phyloP scores from a whole-genome alignment of 345 rosid species.

The Lumnitzera littorea region DNA sequence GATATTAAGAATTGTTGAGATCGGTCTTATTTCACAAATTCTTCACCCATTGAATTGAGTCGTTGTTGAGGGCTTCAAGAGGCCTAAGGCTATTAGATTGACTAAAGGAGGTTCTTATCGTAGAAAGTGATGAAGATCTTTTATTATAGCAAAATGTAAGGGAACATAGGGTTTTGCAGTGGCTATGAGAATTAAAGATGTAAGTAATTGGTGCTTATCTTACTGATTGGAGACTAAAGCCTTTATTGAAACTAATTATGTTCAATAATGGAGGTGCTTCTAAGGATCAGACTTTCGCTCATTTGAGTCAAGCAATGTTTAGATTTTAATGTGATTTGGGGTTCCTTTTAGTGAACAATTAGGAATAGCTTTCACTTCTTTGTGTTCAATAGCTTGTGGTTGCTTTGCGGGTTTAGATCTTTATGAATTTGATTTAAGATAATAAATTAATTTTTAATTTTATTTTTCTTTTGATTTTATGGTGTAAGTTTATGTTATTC shows the following conservation, averaged over 20 bases:
- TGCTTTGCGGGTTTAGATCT: too few species aligned
- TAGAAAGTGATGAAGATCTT: constrained; percentile 54
- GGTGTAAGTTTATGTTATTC: neutral
- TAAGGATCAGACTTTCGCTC: constrained; percentile 70
- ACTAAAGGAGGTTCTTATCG: constrained; percentile 40
- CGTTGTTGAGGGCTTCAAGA: constrained; percentile 19
- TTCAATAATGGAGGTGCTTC: constrained; percentile 41
- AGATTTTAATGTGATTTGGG: neutral
- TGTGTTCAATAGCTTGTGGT: too few species aligned
- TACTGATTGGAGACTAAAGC: constrained; percentile 88
- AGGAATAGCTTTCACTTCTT: too few species aligned
- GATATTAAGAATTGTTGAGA: constrained; percentile 27
- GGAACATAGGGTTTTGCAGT: constrained; percentile 70
- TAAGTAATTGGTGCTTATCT: constrained; percentile 92
- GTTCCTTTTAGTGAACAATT: neutral
- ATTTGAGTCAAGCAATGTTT: constrained; percentile 71
- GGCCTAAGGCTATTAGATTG: constrained; percentile 39
- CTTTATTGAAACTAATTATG: constrained; percentile 64
- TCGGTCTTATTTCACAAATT: constrained; percentile 30
- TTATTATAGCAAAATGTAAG: constrained; percentile 49
- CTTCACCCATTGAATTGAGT: constrained; percentile 15
- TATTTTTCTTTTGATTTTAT: neutral
- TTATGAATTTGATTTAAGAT: too few species aligned
- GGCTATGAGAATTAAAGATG: constrained; percentile 88
- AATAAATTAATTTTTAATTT: neutral